phyloP scores from a whole-genome alignment of 495 filamentous ascomycete species.

The Lentithecium fluviatile region DNA sequence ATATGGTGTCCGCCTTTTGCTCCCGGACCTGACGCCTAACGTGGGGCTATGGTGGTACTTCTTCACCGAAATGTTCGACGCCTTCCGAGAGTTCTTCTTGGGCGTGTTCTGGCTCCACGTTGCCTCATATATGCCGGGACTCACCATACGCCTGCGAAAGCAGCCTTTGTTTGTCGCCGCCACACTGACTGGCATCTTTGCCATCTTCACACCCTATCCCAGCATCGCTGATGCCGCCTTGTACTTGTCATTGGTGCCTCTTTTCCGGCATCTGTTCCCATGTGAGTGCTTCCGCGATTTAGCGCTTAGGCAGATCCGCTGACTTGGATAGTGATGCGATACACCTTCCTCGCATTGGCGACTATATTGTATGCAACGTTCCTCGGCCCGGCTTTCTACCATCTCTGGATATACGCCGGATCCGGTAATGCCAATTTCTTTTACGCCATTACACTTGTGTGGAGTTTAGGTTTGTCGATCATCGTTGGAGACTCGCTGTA shows the following conservation, averaged over 20 bases:
- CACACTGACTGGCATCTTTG: constrained; percentile 79
- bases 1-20: constrained; percentile 85
- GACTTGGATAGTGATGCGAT: constrained; percentile 70
- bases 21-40: constrained; percentile 92
- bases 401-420: constrained; percentile 97
- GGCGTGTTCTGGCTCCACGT: constrained; percentile 98
- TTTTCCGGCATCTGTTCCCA: constrained; percentile 94
- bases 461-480: constrained; percentile 82
- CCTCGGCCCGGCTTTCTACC: constrained; percentile 91
- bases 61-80: constrained; percentile 99
- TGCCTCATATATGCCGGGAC: constrained; percentile 77
- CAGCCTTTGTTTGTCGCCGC: constrained; percentile 86
- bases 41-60: constrained; percentile 99
- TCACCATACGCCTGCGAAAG: constrained; percentile 67
- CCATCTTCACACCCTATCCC: constrained; percentile 94
- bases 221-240: constrained; percentile 83
- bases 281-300: constrained; percentile 51
- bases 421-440: constrained; percentile 99
- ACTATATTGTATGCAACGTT: constrained; percentile 82
- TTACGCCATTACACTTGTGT: constrained; percentile 97
- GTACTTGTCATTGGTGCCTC: constrained; percentile 75
- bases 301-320: constrained; percentile 15
- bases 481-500: constrained; percentile 82
- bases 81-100: constrained; percentile 94
- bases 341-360: constrained; percentile 80